Conservation (phyloP, 2,329 filamentous ascomycete genomes). For the Trichoderma atroviride region DNA sequence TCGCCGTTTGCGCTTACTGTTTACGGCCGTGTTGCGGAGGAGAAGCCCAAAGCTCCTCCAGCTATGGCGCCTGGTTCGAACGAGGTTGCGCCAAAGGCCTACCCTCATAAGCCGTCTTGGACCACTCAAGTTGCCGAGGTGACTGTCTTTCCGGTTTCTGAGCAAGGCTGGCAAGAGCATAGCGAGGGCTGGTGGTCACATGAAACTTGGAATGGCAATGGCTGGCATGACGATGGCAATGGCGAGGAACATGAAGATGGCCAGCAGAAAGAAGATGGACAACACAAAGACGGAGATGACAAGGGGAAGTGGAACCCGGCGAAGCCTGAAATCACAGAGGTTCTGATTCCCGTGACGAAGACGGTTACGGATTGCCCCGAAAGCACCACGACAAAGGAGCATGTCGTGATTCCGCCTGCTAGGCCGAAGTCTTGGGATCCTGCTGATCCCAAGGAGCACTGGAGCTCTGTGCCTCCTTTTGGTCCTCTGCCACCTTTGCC, state of each 20-base stretch:
- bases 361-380: slow-evolving; percentile 14
- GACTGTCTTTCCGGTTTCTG: slow-evolving; percentile 14
- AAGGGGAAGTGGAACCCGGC: neutral
- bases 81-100: slow-evolving; percentile 24
- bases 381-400: neutral
- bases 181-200: neutral
- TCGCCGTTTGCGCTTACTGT: slow-evolving; percentile 45
- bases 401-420: neutral
- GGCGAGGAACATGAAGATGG: neutral
- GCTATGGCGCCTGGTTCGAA: slow-evolving; percentile 33
- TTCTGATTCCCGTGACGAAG: neutral
- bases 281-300: neutral
- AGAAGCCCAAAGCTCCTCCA: slow-evolving; percentile 41
- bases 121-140: neutral
- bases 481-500: neutral
- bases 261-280: neutral
- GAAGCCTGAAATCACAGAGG: neutral
- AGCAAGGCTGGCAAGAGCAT: neutral
- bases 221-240: neutral
- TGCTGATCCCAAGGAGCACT: neutral
- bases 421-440: slow-evolving; percentile 6
- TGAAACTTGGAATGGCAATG: neutral
- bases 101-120: neutral
- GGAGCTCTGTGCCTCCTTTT: neutral
- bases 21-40: slow-evolving; percentile 44